phyloP scores from a whole-genome alignment of 148 eudicot genomes.

The Talinum fruticosum region DNA sequence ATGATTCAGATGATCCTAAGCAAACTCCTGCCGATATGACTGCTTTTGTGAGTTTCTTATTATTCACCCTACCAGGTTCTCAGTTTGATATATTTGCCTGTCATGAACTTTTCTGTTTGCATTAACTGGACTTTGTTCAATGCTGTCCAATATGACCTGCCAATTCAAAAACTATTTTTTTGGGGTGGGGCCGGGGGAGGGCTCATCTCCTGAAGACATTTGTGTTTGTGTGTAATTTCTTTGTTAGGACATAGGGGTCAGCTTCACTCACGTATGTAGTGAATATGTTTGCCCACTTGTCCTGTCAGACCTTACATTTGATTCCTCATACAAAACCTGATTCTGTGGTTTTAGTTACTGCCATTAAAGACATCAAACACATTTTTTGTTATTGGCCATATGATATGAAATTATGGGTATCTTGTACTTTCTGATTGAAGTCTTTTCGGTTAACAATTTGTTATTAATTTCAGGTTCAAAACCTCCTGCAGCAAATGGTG shows the following conservation, averaged over 20 bases:
- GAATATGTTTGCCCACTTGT: neutral
- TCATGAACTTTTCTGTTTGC: neutral
- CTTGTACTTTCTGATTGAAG: neutral
- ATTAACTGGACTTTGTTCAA: neutral
- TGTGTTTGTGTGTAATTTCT: neutral
- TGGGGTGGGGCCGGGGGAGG: no score
- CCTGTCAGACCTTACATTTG: neutral
- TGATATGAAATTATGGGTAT: neutral
- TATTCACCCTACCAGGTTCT: neutral
- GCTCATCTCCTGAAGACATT: neutral
- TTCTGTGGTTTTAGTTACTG: neutral
- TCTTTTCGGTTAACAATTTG: constrained; percentile 5
- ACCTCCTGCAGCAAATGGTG: constrained; percentile 62
- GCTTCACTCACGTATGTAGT: no score
- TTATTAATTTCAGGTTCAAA: constrained; percentile 45
- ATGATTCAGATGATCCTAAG: constrained; percentile 46
- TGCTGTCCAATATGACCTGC: neutral
- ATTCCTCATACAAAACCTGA: neutral
- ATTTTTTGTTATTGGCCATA: neutral
- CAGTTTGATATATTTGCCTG: neutral
- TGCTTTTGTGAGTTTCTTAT: constrained; percentile 41
- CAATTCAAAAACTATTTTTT: neutral
- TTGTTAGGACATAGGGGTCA: neutral
- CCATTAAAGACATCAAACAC: neutral
- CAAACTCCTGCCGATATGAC: constrained; percentile 52